Evolutionary conservation across 495 filamentous ascomycete genomes (phyloP).

Genomic region (Talaromyces stipitatus): DNA sequence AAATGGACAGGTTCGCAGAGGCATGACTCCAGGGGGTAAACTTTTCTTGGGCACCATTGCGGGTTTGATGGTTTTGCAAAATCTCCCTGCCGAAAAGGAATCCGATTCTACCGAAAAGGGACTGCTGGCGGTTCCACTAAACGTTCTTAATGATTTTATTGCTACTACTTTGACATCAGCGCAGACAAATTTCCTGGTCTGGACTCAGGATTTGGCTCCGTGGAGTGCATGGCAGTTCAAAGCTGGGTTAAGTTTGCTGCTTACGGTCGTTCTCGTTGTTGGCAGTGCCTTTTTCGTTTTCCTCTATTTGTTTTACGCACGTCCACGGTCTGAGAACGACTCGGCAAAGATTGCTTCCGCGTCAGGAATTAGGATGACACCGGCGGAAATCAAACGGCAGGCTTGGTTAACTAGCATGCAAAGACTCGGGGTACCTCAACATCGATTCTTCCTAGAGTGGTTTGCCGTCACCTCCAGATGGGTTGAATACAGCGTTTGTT

Average conservation of each 20-base stretch:
- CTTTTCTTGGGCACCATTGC: conserved; percentile 89
- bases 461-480: conserved; percentile 73
- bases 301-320: conserved; percentile 57
- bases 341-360: conserved; percentile 23
- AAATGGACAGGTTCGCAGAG: conserved; percentile 21
- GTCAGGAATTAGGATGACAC: conserved; percentile 57
- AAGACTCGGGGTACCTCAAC: conserved; percentile 86
- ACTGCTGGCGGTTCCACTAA: conserved; percentile 59
- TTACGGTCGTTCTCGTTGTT: conserved; percentile 57
- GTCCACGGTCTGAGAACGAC: conserved; percentile 30
- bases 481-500: conserved; percentile 71
- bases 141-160: conserved; percentile 33
- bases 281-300: conserved; percentile 61
- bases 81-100: conserved; percentile 49
- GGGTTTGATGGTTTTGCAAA: conserved; percentile 84
- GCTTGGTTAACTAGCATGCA: conserved; percentile 95
- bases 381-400: conserved; percentile 76
- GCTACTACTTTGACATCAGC: conserved; percentile 10
- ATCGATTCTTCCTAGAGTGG: conserved; percentile 77
- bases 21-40: conserved; percentile 53
- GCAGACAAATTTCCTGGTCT: conserved; percentile 8
- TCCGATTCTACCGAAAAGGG: conserved; percentile 58
- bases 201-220: conserved; percentile 11
- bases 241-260: conserved; percentile 36
- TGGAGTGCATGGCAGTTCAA: conserved; percentile 35